Conservation (phyloP, 257 asterid genomes). For the Nicotiana sylvestris region DNA sequence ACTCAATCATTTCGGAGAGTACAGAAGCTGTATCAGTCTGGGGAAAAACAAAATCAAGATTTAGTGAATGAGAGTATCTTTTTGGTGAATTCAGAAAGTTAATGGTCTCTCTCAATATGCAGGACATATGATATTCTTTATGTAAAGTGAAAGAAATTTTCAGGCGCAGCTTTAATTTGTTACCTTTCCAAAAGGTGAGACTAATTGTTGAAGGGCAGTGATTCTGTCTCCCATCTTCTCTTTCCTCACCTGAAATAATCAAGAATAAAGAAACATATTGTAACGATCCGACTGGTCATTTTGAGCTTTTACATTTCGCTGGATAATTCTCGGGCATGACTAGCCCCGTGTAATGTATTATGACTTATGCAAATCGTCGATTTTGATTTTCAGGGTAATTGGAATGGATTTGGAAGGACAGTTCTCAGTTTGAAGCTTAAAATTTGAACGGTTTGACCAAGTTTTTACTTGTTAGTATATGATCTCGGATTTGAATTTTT, state of each 20-base stretch:
- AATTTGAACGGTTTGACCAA: too few species aligned
- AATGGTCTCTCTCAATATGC: background rate
- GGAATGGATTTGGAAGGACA: too few species aligned
- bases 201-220: conserved; percentile 86
- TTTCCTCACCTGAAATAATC: conserved; percentile 62
- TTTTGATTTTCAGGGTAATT: too few species aligned
- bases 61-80: background rate
- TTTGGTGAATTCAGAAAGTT: background rate
- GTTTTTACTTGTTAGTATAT: too few species aligned
- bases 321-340: too few species aligned
- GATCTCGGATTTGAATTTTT: too few species aligned
- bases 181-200: conserved; percentile 95
- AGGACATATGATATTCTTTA: background rate
- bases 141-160: conserved; percentile 28
- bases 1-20: conserved; percentile 83
- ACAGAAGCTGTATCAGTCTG: conserved; percentile 99
- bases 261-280: conserved; percentile 25
- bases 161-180: conserved; percentile 14
- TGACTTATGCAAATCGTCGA: too few species aligned
- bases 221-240: conserved; percentile 96
- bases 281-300: too few species aligned
- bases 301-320: too few species aligned
- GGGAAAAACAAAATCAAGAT: background rate
- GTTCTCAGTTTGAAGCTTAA: too few species aligned
- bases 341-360: too few species aligned